Evolutionary conservation across 345 rosid genomes (phyloP).

Genomic region (Hevea brasiliensis): DNA sequence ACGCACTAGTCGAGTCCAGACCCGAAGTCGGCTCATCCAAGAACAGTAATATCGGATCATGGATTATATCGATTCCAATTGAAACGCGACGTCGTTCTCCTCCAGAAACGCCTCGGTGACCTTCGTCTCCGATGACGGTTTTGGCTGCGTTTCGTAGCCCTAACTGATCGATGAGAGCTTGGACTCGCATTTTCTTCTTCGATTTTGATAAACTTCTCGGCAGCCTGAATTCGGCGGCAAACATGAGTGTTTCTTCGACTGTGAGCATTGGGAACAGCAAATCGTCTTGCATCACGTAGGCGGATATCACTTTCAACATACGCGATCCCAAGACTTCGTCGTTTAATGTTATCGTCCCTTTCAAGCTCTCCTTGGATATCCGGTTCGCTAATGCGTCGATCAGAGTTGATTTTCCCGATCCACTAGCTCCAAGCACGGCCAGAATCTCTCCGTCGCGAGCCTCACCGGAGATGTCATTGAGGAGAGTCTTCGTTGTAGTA

Average conservation of each 20-base stretch:
- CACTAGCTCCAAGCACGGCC: slow-evolving; percentile 93
- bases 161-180: slow-evolving; percentile 80
- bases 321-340: slow-evolving; percentile 74
- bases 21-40: slow-evolving; percentile 97
- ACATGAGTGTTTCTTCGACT: slow-evolving; percentile 85
- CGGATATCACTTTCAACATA: slow-evolving; percentile 77
- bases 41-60: slow-evolving; percentile 81
- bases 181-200: slow-evolving; percentile 70
- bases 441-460: slow-evolving; percentile 86
- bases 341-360: slow-evolving; percentile 63
- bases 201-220: slow-evolving; percentile 73
- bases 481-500: slow-evolving; percentile 58
- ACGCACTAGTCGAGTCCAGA: slow-evolving; percentile 90
- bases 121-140: slow-evolving; percentile 91
- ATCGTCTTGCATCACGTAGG: slow-evolving; percentile 96
- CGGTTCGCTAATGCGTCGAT: slow-evolving; percentile 83
- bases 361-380: slow-evolving; percentile 75
- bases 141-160: slow-evolving; percentile 84
- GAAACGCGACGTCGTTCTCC: slow-evolving; percentile 93
- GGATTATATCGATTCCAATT: slow-evolving; percentile 85
- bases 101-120: slow-evolving; percentile 90
- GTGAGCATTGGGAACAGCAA: slow-evolving; percentile 85
- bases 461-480: slow-evolving; percentile 78
- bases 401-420: slow-evolving; percentile 85
- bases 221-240: slow-evolving; percentile 83